phyloP scores from a whole-genome alignment of 2,329 filamentous ascomycete species.

The Sporothrix brunneoviolacea region DNA sequence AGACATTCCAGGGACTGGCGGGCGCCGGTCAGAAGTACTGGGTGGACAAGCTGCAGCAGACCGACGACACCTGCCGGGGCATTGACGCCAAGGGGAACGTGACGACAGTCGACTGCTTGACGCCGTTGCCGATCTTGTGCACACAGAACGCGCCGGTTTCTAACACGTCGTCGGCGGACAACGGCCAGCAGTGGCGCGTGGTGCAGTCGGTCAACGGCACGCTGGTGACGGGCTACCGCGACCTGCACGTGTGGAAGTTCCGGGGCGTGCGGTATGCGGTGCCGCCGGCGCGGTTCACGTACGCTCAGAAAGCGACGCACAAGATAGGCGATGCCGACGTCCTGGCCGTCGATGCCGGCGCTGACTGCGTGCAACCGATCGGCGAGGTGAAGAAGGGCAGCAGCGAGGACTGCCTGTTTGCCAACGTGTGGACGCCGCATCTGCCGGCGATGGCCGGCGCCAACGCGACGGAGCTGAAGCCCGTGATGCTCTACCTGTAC shows the following conservation, averaged over 20 bases:
- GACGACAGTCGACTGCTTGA: conserved; percentile 27
- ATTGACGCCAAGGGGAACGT: conserved; percentile 29
- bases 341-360: conserved; percentile 23
- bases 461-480: conserved; percentile 26
- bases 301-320: conserved; percentile 21
- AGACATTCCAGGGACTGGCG: conserved; percentile 18
- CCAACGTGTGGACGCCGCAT: conserved; percentile 33
- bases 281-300: conserved; percentile 23
- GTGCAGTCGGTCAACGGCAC: conserved; percentile 21
- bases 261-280: conserved; percentile 27
- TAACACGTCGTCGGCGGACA: conserved; percentile 20
- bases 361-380: conserved; percentile 27
- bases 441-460: conserved; percentile 21
- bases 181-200: conserved; percentile 21
- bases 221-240: conserved; percentile 27
- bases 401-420: conserved; percentile 30
- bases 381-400: conserved; percentile 25
- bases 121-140: conserved; percentile 24
- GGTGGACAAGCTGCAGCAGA: conserved; percentile 16
- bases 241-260: conserved; percentile 28
- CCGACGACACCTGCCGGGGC: conserved; percentile 18
- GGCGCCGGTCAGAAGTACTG: conserved; percentile 21
- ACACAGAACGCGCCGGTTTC: conserved; percentile 26
- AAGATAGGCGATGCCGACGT: conserved; percentile 22
- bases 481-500: conserved; percentile 42